A percentile compares a stretch with the other conserved stretches of the same genome.
phyloP scores from a whole-genome alignment of 306 rosid species.

The Macrotyloma uniflorum region DNA sequence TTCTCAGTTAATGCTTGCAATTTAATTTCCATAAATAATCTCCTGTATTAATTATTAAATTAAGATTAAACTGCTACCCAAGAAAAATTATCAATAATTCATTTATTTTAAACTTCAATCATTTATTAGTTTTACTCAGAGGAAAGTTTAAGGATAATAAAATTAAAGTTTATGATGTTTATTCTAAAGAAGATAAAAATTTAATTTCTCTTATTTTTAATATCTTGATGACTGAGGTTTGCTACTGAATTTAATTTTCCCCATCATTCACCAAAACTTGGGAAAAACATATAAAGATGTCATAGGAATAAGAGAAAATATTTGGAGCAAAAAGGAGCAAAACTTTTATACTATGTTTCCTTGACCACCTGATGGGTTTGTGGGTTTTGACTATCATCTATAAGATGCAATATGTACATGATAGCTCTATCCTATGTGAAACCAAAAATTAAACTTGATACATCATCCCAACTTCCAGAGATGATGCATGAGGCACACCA shows the following conservation, averaged over 20 bases:
- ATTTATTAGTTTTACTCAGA: too few species aligned
- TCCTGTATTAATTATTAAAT: too few species aligned
- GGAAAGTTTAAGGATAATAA: too few species aligned
- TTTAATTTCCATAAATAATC: too few species aligned
- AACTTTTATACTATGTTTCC: conserved; percentile 32
- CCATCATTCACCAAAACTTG: background rate
- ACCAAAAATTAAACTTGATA: conserved; percentile 61
- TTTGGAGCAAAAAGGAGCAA: conserved; percentile 15
- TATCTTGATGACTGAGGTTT: background rate
- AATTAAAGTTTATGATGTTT: too few species aligned
- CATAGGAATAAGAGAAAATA: conserved; percentile 9
- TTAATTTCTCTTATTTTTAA: background rate
- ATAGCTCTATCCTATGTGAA: conserved; percentile 23
- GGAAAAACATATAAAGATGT: background rate
- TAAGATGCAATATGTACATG: conserved; percentile 49
- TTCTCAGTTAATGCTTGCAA: too few species aligned
- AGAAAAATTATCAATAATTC: too few species aligned
- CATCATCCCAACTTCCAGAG: conserved; percentile 93
- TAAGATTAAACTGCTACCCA: too few species aligned
- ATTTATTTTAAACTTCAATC: too few species aligned
- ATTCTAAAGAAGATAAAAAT: too few species aligned
- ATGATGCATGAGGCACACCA: conserved; percentile 69
- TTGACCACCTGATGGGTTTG: background rate
- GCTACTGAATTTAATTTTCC: background rate
- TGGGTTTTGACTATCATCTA: conserved; percentile 30